Conservation (phyloP, 192 early-diverging fungal species). For the Coemansia sp. region DNA sequence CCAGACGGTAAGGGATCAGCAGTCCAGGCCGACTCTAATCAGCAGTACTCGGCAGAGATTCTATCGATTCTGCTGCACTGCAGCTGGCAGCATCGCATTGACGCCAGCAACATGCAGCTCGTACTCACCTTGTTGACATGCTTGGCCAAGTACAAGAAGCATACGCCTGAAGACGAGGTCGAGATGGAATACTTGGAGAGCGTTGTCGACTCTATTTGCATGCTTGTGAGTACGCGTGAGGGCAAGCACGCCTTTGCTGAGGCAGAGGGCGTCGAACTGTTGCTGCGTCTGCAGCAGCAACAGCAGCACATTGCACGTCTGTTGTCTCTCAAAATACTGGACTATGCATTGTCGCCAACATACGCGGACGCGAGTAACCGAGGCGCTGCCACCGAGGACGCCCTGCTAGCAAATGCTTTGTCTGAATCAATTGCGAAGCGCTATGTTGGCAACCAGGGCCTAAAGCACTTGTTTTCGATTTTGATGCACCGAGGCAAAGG, state of each 20-base stretch:
- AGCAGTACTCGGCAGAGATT: slow-evolving; percentile 82
- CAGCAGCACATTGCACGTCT: slow-evolving; percentile 70
- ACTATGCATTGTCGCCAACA: slow-evolving; percentile 64
- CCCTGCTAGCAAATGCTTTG: neutral
- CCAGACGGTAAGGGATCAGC: neutral
- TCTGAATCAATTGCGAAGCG: slow-evolving; percentile 52
- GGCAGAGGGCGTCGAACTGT: slow-evolving; percentile 84
- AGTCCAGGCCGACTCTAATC: slow-evolving; percentile 62
- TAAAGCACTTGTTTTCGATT: slow-evolving; percentile 81
- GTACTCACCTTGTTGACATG: slow-evolving; percentile 68
- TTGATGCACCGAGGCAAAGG: slow-evolving; percentile 75
- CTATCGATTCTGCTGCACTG: slow-evolving; percentile 79
- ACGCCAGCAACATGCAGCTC: slow-evolving; percentile 50
- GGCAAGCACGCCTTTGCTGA: slow-evolving; percentile 74
- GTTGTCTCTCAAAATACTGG: slow-evolving; percentile 80
- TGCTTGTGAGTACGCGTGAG: slow-evolving; percentile 59
- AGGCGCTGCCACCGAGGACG: neutral
- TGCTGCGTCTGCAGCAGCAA: slow-evolving; percentile 88
- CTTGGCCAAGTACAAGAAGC: slow-evolving; percentile 59
- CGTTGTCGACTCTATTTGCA: slow-evolving; percentile 78
- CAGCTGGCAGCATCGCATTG: slow-evolving; percentile 45
- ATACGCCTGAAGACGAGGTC: slow-evolving; percentile 75
- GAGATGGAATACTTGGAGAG: slow-evolving; percentile 93
- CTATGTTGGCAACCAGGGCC: slow-evolving; percentile 77
- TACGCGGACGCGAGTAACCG: neutral